A percentile compares a stretch with the other conserved stretches of the same genome.
These are phyloP conservation scores for Fusarium sp. DNA, from an alignment of 2,329 filamentous ascomycete genomes.

Conservation along the genomic window DNA sequence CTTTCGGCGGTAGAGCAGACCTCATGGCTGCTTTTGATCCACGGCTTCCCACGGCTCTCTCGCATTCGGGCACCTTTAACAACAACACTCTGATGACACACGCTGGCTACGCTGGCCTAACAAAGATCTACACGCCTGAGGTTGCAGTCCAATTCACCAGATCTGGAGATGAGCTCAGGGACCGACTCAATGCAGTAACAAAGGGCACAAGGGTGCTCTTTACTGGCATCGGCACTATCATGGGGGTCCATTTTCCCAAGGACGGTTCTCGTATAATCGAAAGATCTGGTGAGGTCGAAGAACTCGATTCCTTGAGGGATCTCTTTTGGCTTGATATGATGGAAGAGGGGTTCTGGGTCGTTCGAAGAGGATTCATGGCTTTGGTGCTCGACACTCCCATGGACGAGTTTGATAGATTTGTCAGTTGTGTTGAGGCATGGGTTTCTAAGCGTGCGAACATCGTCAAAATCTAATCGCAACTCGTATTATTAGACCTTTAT, in stretches of 20 bases:
- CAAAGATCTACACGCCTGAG: conserved; percentile 48
- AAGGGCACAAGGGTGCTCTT: conserved; percentile 50
- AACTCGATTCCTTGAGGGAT: conserved; percentile 48
- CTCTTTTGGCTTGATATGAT: conserved; percentile 60
- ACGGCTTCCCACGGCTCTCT: conserved; percentile 49
- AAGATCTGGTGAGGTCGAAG: conserved; percentile 44
- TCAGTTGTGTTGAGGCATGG: conserved; percentile 49
- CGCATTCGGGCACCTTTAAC: conserved; percentile 73
- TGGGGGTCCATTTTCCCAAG: conserved; percentile 50
- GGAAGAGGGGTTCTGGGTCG: conserved; percentile 54
- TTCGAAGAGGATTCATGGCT: conserved; percentile 52
- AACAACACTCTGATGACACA: conserved; percentile 71
- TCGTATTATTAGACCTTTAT: not conserved
- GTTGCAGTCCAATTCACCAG: conserved; percentile 45
- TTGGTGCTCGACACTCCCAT: conserved; percentile 52
- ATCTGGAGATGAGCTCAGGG: conserved; percentile 44
- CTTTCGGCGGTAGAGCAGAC: conserved; percentile 68
- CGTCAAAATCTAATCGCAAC: not conserved
- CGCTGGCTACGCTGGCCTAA: conserved; percentile 57
- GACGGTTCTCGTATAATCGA: conserved; percentile 41
- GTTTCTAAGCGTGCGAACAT: conserved; percentile 41
- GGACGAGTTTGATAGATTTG: conserved; percentile 53
- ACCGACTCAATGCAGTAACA: conserved; percentile 44
- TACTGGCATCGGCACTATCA: conserved; percentile 50
- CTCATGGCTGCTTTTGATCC: conserved; percentile 69